A percentile compares a stretch with the other conserved stretches of the same genome.
Conservation (phyloP, 129 eudicot genomes). For the Arctium minus region DNA sequence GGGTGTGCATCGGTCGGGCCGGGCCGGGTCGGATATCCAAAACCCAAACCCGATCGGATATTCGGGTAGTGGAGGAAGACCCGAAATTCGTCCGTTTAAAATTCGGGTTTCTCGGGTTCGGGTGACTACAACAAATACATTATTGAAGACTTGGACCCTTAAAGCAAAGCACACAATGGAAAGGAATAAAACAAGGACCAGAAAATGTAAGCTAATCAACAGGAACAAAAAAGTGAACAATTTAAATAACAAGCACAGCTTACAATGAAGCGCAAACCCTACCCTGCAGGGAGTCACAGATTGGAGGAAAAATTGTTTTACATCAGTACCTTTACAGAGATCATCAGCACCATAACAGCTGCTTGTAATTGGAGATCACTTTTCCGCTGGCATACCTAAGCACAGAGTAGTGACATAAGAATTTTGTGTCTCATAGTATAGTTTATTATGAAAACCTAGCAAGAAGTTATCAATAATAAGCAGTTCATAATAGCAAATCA, state of each 20-base stretch:
- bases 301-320: not conserved
- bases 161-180: not conserved
- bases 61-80: too few species aligned
- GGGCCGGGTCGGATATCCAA: too few species aligned
- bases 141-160: not conserved
- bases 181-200: not conserved
- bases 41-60: too few species aligned
- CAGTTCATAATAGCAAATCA: not conserved
- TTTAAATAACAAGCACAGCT: not conserved
- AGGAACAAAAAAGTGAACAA: not conserved
- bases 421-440: not conserved
- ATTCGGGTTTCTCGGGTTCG: too few species aligned
- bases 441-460: not conserved
- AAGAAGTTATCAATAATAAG: not conserved
- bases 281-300: not conserved
- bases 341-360: conserved; percentile 78
- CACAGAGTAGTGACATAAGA: conserved; percentile 21
- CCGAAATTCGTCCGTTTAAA: too few species aligned
- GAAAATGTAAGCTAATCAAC: not conserved
- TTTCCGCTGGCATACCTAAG: conserved; percentile 59
- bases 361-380: conserved; percentile 53
- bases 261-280: not conserved
- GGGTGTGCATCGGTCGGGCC: too few species aligned
- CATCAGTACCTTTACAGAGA: conserved; percentile 75
- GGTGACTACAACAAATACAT: too few species aligned